Base-by-base conservation (phyloP, 495 filamentous ascomycete genomes). In the Penicillium nucicola region DNA sequence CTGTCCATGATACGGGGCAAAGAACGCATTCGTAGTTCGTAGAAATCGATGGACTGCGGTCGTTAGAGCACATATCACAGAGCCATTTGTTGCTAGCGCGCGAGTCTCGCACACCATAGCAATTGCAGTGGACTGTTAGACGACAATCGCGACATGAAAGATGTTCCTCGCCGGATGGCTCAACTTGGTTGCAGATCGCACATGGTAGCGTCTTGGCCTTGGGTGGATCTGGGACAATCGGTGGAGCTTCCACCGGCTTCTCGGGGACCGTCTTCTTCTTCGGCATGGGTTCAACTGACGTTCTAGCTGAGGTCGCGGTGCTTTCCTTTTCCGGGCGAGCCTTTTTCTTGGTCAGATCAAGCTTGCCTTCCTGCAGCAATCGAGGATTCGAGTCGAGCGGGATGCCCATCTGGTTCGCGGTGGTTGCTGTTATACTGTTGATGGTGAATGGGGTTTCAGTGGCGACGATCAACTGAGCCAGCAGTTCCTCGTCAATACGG, bases 61-160 rank as follows among this genome's bases (percentile, higher is more conserved):
- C 93, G 62, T 98, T 98, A 11, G 83, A 75, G 71, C 93, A 98
- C 82, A 88, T 92, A 68, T 98, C 93, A 68, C 93, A 98, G 15
- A 88, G 77, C 93, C 93, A 98, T 68, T 95, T 95, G 43, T 77
- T 79, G 22, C 78, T 77, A 34, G 80, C 80, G n/a, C 84, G 80
- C 38, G 77, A 78, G 22, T 88, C 84, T 2, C 80, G 67, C 25
- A 97, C 77, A 14, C 93, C 93, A 66, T 97, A 98, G 66, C 93
- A 98, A 47, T 84, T 85, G 36, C 87, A 85, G 65, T 98, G 93
- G n/a, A 98, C 92, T 1, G 90, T 88, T 58, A 98, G 73, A 39
- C 88, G 86, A 64, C 93, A 98, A 58, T 92, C 88, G 46, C 78
- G 78, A 61, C 91, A 98, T 15, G 79, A 82, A 34, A 95, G 61